Conservation (phyloP, 495 filamentous ascomycete species). For the Astrocystis sublimbata region DNA sequence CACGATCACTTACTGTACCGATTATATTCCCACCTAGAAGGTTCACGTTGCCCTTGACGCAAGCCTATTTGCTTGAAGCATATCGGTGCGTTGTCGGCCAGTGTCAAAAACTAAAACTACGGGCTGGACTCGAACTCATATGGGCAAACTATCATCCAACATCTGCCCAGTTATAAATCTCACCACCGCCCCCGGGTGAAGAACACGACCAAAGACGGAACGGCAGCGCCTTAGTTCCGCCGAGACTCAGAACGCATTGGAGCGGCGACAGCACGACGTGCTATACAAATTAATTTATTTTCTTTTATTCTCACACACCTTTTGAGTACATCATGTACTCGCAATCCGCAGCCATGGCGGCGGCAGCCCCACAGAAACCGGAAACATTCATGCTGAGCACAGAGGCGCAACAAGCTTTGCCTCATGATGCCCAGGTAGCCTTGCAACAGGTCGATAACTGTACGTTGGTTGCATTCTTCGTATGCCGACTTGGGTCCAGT, state of each 20-base stretch:
- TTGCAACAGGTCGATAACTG: slow-evolving; percentile 97
- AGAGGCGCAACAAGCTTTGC: slow-evolving; percentile 93
- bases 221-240: slow-evolving; percentile 29
- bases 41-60: slow-evolving; percentile 25
- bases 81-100: slow-evolving; percentile 23
- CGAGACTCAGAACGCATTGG: slow-evolving; percentile 12
- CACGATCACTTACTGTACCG: slow-evolving; percentile 13
- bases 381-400: slow-evolving; percentile 98
- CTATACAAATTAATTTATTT: slow-evolving; percentile 20
- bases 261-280: slow-evolving; percentile 18
- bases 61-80: slow-evolving; percentile 30
- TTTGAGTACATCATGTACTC: slow-evolving; percentile 50
- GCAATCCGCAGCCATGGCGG: slow-evolving; percentile 54
- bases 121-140: slow-evolving; percentile 35
- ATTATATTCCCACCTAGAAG: slow-evolving; percentile 25
- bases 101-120: slow-evolving; percentile 19
- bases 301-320: slow-evolving; percentile 22
- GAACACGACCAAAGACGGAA: slow-evolving; percentile 12
- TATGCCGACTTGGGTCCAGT: slow-evolving; percentile 19
- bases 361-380: slow-evolving; percentile 69
- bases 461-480: slow-evolving; percentile 54
- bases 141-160: neutral
- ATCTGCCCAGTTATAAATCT: slow-evolving; percentile 13
- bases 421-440: slow-evolving; percentile 94
- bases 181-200: neutral